These are phyloP conservation scores for Calvatia gigantea DNA, from an alignment of 768 basidiomycete species.

Conservation along the genomic window DNA sequence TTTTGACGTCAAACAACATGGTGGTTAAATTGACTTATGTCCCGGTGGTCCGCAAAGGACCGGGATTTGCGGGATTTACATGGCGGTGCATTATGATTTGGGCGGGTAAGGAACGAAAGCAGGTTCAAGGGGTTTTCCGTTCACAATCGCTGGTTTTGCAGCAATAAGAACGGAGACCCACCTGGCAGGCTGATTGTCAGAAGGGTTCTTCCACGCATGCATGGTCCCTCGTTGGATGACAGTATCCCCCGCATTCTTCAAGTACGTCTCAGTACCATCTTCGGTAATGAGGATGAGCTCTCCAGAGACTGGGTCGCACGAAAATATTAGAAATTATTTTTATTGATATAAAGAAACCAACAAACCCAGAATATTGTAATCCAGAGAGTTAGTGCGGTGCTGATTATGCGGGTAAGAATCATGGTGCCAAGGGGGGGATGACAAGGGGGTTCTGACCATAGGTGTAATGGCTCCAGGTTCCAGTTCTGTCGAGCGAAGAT, in stretches of 20 bases:
- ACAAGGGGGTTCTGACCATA: slow-evolving; percentile 35
- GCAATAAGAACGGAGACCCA: slow-evolving; percentile 53
- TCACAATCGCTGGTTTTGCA: slow-evolving; percentile 48
- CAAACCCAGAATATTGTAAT: slow-evolving; percentile 58
- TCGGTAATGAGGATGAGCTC: slow-evolving; percentile 54
- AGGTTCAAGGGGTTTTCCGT: slow-evolving; percentile 37
- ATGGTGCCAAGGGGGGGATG: background rate
- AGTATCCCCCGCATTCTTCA: slow-evolving; percentile 53
- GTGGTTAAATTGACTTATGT: background rate
- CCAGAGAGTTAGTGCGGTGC: slow-evolving; percentile 54
- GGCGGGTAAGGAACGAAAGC: slow-evolving; percentile 17
- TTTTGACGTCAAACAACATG: background rate
- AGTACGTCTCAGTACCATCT: slow-evolving; percentile 48
- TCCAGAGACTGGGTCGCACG: slow-evolving; percentile 40
- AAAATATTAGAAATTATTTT: slow-evolving; percentile 7
- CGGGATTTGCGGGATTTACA: background rate
- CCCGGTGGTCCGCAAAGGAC: slow-evolving; percentile 3
- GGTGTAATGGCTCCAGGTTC: slow-evolving; percentile 46
- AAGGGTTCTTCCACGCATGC: slow-evolving; percentile 63
- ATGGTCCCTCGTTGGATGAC: slow-evolving; percentile 56
- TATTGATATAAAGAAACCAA: background rate
- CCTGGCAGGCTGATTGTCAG: slow-evolving; percentile 39
- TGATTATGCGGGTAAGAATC: slow-evolving; percentile 13
- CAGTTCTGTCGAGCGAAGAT: slow-evolving; percentile 50
- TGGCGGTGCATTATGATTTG: background rate